Percentiles rank a stretch among this genome's conserved stretches.
These are phyloP conservation scores for Russula sp. DNA, from an alignment of 768 basidiomycete species.

Conservation along the genomic window DNA sequence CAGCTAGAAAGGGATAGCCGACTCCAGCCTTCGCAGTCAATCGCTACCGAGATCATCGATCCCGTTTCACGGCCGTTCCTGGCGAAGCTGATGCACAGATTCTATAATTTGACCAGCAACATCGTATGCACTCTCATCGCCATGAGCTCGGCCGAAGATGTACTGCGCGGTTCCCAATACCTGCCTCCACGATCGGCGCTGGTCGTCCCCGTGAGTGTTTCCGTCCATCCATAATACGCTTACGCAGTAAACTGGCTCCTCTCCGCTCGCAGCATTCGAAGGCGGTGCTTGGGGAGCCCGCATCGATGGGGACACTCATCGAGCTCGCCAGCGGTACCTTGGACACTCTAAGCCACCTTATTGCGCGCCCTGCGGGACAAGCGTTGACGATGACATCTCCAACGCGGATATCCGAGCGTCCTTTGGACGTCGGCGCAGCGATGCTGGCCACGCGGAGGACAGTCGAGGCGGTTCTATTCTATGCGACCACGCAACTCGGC, in stretches of 20 bases:
- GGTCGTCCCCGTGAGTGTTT: slow-evolving; percentile 62
- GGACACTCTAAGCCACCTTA: slow-evolving; percentile 63
- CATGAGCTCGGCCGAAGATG: slow-evolving; percentile 65
- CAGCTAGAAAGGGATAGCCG: slow-evolving; percentile 60
- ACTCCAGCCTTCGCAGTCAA: slow-evolving; percentile 35
- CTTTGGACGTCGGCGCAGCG: slow-evolving; percentile 48
- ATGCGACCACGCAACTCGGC: slow-evolving; percentile 72
- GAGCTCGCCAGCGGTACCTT: slow-evolving; percentile 77
- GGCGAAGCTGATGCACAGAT: slow-evolving; percentile 63
- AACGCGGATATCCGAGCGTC: slow-evolving; percentile 39
- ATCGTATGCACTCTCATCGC: slow-evolving; percentile 67
- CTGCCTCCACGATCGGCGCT: slow-evolving; percentile 69
- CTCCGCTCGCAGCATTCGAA: slow-evolving; percentile 65
- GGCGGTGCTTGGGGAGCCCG: slow-evolving; percentile 75
- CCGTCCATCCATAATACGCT: background rate
- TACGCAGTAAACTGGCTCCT: slow-evolving; percentile 1
- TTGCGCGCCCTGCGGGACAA: slow-evolving; percentile 58
- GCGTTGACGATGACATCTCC: slow-evolving; percentile 42
- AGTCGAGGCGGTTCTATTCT: slow-evolving; percentile 66
- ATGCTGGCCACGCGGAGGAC: slow-evolving; percentile 56
- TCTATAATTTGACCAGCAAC: slow-evolving; percentile 69
- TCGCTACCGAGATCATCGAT: slow-evolving; percentile 51
- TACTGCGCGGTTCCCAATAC: slow-evolving; percentile 63
- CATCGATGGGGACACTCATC: slow-evolving; percentile 83
- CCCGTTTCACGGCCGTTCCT: slow-evolving; percentile 68